Base-by-base conservation (phyloP, 352 stramenopile species). In the Phytophthora hybrid region DNA sequence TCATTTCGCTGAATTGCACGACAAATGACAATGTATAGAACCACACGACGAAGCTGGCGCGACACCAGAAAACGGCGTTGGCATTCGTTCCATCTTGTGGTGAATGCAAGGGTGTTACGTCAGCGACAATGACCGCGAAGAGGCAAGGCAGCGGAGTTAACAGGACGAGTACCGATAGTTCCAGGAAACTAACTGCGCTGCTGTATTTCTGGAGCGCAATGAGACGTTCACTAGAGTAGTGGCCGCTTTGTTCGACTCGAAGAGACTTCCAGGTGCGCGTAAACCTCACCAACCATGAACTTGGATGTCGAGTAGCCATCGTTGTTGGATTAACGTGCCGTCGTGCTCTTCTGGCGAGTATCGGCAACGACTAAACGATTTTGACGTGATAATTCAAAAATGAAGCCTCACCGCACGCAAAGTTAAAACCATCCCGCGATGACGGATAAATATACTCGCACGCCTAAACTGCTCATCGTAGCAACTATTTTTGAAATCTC, bases 11-110 rank as follows among this genome's bases (percentile, higher is more conserved):
- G 29, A 58, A 71, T 37, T 69, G 44, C 13, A 59, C 55, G 6
- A 69, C 49, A 51, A 71, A 71, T 3, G 37, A 64, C 0, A 62
- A 3, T 4, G 66, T 69, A 32, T 58, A 74, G 4, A 69, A 8
- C 39, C 44, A 44, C 7, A 59, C 46, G n/a, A 54, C 47, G 10
- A 65, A 51, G 6, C 14, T 37, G 1, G 49, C 51, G 14, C 68
- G 47, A 19, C 59, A 21, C 68, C 68, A 75, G 37, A 70, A 66
- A 31, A 68, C 32, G 8, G 41, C 7, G 39, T 68, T 68, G 7
- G 61, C 26, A 19, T 68, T 60, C 10, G 61, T 34, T 41, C 47
- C 51, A 31, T 53, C 61, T 61, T 68, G 49, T 54, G 61, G 61
- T 44, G 61, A 5, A 34, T 68, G 53, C 19, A 59, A 53, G 16